Evolutionary conservation across 2,329 filamentous ascomycete genomes (phyloP), one percentile per base, ranked within the genome.

Genomic region (Neonectria ditissima): DNA sequence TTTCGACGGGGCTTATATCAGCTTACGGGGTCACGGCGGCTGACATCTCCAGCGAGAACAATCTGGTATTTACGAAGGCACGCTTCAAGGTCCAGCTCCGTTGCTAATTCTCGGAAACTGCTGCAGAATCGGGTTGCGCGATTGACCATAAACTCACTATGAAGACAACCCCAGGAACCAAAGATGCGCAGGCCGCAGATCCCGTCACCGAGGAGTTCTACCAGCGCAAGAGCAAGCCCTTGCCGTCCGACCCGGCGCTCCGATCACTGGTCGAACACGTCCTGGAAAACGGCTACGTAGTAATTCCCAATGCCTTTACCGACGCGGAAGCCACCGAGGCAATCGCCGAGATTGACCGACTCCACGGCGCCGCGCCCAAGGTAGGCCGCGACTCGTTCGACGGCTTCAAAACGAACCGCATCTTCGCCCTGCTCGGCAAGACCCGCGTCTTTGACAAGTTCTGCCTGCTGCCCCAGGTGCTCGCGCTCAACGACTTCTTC

Each of bases 401-500:
- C 10, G 59, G 59, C 39, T 62, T 52, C 53, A 56, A 47, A 18
- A 62, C 59, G 1, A 62, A 62, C 22, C 47, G 59, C 14, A 53
- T 62, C 20, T 45, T 62, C 5, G 41, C 59, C 9, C 37, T 62
- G 1, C 59, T 62, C 2, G 59, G 39, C 7, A 62, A 62, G 37
- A 62, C 59, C 3, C 53, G 59, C 6, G 47, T 52, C 22, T 62
- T 62, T 45, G 59, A 62, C 53, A 62, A 62, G 34, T 62, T 62
- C 20, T 53, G 45, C 18, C 45, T 62, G 2, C 32, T 62, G n/a
- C 47, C 59, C 1, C 45, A 62, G 34, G 59, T 62, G 18, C 44
- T 62, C 7, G 59, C 59, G 1, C 39, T 62, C 11, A 62, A 62
- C n/a, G 47, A 62, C n/a, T 62, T 41, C 18, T 62, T 62, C 39